Evolutionary conservation across 1,284 basidiomycete species (phyloP), one percentile per base, ranked within the genome.

Genomic region (Ceratobasidium sp.): DNA sequence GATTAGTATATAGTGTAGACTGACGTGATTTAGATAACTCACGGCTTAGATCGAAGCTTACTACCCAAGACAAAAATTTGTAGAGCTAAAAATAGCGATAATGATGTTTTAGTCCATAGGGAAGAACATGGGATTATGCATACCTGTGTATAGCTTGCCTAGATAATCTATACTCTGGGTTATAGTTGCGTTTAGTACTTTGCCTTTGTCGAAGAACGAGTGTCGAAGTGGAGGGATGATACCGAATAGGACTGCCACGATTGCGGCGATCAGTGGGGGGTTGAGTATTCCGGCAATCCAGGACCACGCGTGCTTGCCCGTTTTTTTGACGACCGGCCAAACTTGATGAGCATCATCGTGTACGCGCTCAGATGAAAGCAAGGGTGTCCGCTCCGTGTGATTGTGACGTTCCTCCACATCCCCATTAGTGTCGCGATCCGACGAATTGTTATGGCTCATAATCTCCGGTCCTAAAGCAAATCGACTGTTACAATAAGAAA

Each of bases 11-110:
- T 8, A 32, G 14, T 12, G 10, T n/a, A 4, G 26, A 41, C 16
- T 23, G 32, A 46, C 34, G 18, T 23, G 32, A 57, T n/a, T 30
- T 1, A 39, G 28, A 14, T 16, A 26, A 71, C 67, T 26, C 9
- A 71, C 69, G 21, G n/a, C 34, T 60, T 71, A n/a, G 69, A 71
- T 45, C 57, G 69, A 18, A 71, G 26, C 18, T 71, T 71, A 46
- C 69, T 60, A 34, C 69, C 69, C 4, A 71, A 34, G 16, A 60
- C 69, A 36, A 71, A 71, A n/a, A 71, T 71, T 30, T 71, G 69
- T 23, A 71, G 26, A 18, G 69, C 69, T 71, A 30, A 60, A 34
- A n/a, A 18, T 6, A 21, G 23, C 23, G 55, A 16, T 53, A 1
- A 28, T 41, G 21, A 18, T 23, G 12, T 12, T 50, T 50, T 18